Conservation (phyloP, 1,284 basidiomycete species). For the Psilocybe mexicana region DNA sequence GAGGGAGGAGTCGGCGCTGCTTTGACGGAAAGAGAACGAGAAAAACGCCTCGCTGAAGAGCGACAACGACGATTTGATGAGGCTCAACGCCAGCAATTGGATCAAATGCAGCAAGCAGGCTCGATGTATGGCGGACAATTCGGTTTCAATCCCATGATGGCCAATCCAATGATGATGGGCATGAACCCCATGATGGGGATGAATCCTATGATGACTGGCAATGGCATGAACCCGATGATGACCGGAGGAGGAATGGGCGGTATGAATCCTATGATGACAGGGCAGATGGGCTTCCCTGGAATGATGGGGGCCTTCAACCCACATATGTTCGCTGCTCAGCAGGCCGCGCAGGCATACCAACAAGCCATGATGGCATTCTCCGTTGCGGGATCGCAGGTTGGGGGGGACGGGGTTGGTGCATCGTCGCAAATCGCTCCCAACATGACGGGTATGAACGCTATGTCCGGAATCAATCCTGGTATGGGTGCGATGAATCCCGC, state of each 20-base stretch:
- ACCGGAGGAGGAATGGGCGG: constrained; percentile 42
- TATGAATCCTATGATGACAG: constrained; percentile 52
- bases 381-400: constrained; percentile 72
- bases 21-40: constrained; percentile 92
- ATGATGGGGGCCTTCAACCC: constrained; percentile 74
- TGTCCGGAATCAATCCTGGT: constrained; percentile 10
- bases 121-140: constrained; percentile 65
- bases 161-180: constrained; percentile 43
- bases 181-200: constrained; percentile 58
- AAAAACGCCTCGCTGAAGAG: constrained; percentile 88
- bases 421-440: constrained; percentile 28
- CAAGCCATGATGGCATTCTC: constrained; percentile 91
- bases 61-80: constrained; percentile 91
- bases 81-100: constrained; percentile 84
- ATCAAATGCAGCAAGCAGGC: constrained; percentile 78
- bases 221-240: constrained; percentile 58
- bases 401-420: constrained; percentile 45
- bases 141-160: constrained; percentile 60
- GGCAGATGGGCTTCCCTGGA: constrained; percentile 59
- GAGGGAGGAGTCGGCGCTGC: constrained; percentile 94
- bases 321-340: constrained; percentile 89
- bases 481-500: constrained; percentile 22
- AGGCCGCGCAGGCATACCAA: constrained; percentile 88
- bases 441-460: constrained; percentile 15
- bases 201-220: constrained; percentile 47